Percentiles rank a stretch among this genome's conserved stretches.
These are phyloP conservation scores for Peniophora sp. DNA, from an alignment of 1,284 basidiomycete species.

Conservation along the genomic window DNA sequence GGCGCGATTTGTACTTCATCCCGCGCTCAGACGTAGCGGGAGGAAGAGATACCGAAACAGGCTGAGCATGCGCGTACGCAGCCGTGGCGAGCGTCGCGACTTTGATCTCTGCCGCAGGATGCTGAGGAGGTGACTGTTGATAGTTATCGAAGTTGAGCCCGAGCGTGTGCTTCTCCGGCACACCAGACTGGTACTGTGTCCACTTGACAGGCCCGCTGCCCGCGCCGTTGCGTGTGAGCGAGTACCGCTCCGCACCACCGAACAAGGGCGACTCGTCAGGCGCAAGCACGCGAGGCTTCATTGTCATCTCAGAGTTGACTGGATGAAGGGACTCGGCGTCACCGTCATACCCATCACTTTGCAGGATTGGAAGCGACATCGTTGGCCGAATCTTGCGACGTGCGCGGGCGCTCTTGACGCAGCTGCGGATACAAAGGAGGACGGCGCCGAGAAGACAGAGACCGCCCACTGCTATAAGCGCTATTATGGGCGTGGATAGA, in stretches of 20 bases:
- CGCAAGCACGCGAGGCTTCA: too few species aligned
- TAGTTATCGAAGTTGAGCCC: conserved; percentile 5
- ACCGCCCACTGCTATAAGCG: conserved; percentile 47
- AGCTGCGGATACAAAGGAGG: conserved; percentile 40
- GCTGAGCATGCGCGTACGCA: conserved; percentile 16
- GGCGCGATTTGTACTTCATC: conserved; percentile 33
- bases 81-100: conserved; percentile 2
- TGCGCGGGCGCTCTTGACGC: conserved; percentile 38
- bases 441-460: conserved; percentile 33
- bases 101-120: conserved; percentile 2
- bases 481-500: conserved; percentile 27
- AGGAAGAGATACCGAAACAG: conserved; percentile 17
- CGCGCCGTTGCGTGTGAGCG: conserved; percentile 33
- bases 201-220: conserved; percentile 39
- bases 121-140: neutral
- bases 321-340: conserved; percentile 19
- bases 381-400: conserved; percentile 42
- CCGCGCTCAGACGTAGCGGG: conserved; percentile 21
- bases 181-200: conserved; percentile 50
- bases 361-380: conserved; percentile 64
- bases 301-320: too few species aligned
- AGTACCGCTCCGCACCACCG: conserved; percentile 61
- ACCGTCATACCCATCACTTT: conserved; percentile 38
- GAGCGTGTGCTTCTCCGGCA: conserved; percentile 19
- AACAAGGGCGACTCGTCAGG: conserved; percentile 61